phyloP scores from a whole-genome alignment of 192 early-diverging fungal species.

The Backusella circina region DNA sequence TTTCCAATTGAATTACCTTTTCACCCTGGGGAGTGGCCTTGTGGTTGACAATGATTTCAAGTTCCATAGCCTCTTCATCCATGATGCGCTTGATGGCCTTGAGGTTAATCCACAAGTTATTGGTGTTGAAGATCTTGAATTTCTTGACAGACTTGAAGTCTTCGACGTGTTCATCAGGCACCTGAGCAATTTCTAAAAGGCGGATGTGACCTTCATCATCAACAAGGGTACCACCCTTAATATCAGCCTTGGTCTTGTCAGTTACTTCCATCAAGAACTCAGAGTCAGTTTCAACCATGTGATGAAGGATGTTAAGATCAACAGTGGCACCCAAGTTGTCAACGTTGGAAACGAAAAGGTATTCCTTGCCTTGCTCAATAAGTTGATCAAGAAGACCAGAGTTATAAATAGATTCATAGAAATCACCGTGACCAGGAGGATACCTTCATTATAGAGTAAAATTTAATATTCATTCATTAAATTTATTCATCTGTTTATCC shows the following conservation, averaged over 20 bases:
- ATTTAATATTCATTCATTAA: background rate
- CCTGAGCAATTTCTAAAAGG: slow-evolving; percentile 97
- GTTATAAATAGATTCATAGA: slow-evolving; percentile 93
- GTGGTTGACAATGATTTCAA: slow-evolving; percentile 98
- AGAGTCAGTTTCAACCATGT: slow-evolving; percentile 82
- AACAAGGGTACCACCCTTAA: slow-evolving; percentile 98
- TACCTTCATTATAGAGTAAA: slow-evolving; percentile 54
- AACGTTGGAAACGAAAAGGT: slow-evolving; percentile 98
- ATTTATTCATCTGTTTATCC: background rate
- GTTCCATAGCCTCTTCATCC: slow-evolving; percentile 68
- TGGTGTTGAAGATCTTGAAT: slow-evolving; percentile 99
- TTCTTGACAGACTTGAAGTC: slow-evolving; percentile 99
- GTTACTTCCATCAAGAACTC: slow-evolving; percentile 99
- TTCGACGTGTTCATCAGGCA: slow-evolving; percentile 93
- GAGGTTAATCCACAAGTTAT: slow-evolving; percentile 85
- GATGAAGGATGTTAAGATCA: slow-evolving; percentile 86
- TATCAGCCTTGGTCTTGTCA: slow-evolving; percentile 98
- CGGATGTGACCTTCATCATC: slow-evolving; percentile 95
- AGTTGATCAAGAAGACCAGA: slow-evolving; percentile 91
- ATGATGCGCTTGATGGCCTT: slow-evolving; percentile 87
- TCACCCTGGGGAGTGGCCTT: slow-evolving; percentile 92
- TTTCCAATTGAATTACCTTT: slow-evolving; percentile 98
- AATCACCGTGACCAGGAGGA: slow-evolving; percentile 98
- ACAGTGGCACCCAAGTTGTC: slow-evolving; percentile 98
- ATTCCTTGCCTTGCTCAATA: slow-evolving; percentile 95